These are phyloP conservation scores for Austroboletus eburneus DNA, from an alignment of 768 basidiomycete genomes.

Conservation along the genomic window DNA sequence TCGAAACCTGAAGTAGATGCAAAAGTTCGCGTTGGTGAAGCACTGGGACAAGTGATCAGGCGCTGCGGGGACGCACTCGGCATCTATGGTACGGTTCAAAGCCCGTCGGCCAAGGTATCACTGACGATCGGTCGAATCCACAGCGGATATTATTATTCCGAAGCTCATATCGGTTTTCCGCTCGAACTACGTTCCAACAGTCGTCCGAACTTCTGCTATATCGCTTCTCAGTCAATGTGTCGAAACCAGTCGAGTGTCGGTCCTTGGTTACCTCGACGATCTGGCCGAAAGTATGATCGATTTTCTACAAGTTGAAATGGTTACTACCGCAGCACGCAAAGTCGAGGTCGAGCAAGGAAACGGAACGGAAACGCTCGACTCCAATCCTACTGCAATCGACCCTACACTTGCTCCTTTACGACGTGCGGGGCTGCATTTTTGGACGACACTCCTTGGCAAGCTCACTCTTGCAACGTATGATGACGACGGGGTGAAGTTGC, in stretches of 20 bases:
- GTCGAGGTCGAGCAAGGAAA: constrained; percentile 5
- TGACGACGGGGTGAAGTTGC: constrained; percentile 8
- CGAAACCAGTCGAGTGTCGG: constrained; percentile 55
- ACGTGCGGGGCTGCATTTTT: constrained; percentile 82
- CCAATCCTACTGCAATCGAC: constrained; percentile 51
- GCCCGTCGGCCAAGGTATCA: not conserved
- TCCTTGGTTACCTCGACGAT: constrained; percentile 59
- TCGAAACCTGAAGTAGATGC: constrained; percentile 67
- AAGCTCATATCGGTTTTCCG: constrained; percentile 64
- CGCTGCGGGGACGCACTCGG: constrained; percentile 67
- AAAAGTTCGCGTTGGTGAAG: constrained; percentile 79
- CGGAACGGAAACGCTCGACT: constrained; percentile 38
- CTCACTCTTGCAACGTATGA: constrained; percentile 51
- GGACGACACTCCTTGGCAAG: constrained; percentile 64
- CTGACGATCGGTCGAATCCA: constrained; percentile 4
- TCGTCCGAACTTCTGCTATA: constrained; percentile 64
- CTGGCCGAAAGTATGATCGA: constrained; percentile 70
- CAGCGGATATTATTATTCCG: constrained; percentile 72
- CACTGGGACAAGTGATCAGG: constrained; percentile 71
- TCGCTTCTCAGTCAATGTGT: constrained; percentile 73
- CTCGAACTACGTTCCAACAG: constrained; percentile 56
- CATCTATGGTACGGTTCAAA: constrained; percentile 54
- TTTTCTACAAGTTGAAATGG: constrained; percentile 63
- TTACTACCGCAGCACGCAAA: constrained; percentile 17
- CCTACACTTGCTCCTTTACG: constrained; percentile 76